phyloP scores from a whole-genome alignment of 768 basidiomycete species.

The Auricularia cornea region DNA sequence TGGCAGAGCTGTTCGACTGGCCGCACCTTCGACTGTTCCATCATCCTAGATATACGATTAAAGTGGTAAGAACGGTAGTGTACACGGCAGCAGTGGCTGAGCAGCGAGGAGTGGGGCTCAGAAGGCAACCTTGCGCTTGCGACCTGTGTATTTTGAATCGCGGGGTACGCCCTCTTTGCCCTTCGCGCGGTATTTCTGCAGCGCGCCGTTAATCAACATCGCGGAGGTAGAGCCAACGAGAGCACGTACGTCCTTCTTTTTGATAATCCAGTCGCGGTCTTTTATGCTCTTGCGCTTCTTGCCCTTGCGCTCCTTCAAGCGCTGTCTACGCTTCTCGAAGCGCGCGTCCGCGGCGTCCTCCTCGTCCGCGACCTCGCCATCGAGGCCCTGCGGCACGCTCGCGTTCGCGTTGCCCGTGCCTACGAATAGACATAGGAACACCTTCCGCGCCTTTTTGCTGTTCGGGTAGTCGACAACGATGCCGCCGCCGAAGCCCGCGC shows the following conservation, averaged over 20 bases:
- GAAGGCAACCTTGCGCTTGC: conserved; percentile 75
- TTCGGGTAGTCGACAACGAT: conserved; percentile 96
- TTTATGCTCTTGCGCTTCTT: conserved; percentile 68
- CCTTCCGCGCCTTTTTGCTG: conserved; percentile 90
- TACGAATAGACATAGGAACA: conserved; percentile 88
- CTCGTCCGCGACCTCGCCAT: conserved; percentile 48
- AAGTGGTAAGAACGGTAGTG: too few relatives aligned
- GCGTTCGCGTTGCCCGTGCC: conserved; percentile 53
- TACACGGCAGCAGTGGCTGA: too few relatives aligned
- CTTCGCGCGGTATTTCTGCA: conserved; percentile 72
- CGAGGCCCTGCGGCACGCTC: conserved; percentile 68
- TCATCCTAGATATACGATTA: too few relatives aligned
- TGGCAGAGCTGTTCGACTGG: too few relatives aligned
- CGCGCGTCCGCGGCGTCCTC: conserved; percentile 46
- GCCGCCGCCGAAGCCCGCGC: conserved; percentile 94
- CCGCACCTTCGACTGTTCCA: too few relatives aligned
- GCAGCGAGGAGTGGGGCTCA: conserved; percentile 25
- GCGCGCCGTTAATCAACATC: conserved; percentile 4
- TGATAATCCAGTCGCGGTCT: conserved; percentile 76
- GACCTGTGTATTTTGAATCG: conserved; percentile 88
- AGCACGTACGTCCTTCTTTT: conserved; percentile 82
- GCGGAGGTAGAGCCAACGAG: not conserved
- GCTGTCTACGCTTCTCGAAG: conserved; percentile 74
- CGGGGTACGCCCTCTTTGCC: conserved; percentile 79
- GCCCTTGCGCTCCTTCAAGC: conserved; percentile 37